Conservation (phyloP, 208 protist genomes). For the Acanthamoeba sp. region DNA sequence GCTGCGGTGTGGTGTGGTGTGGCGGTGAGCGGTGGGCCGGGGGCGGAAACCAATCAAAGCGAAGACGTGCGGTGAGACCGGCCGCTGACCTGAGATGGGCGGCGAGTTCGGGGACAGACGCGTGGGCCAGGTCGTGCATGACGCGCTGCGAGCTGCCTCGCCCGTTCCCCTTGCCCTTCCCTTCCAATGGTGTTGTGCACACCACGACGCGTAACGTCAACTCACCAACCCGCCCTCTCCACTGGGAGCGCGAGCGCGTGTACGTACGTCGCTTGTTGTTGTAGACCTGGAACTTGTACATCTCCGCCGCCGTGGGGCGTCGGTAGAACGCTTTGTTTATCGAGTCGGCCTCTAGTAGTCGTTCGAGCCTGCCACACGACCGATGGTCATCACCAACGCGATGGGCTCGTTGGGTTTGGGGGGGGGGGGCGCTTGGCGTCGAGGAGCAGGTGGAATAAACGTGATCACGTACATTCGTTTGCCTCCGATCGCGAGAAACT, state of each 20-base stretch:
- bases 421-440: not conserved
- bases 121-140: not conserved
- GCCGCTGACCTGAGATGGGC: not conserved
- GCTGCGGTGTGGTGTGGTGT: not conserved
- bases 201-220: too few species aligned
- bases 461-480: slow-evolving; percentile 42
- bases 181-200: not conserved
- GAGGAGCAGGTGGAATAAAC: not conserved
- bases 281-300: not conserved
- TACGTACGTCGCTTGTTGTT: slow-evolving; percentile 31
- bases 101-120: slow-evolving; percentile 1
- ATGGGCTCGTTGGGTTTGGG: too few species aligned
- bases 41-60: not conserved
- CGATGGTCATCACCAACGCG: too few species aligned
- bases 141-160: not conserved
- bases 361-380: slow-evolving; percentile 23
- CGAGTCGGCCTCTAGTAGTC: slow-evolving; percentile 13
- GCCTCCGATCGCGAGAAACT: slow-evolving; percentile 26
- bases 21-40: too few species aligned
- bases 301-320: not conserved
- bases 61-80: not conserved
- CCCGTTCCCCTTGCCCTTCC: not conserved
- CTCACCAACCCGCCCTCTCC: too few species aligned
- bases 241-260: too few species aligned
- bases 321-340: slow-evolving; percentile 45